Percentiles rank a stretch among this genome's conserved stretches.
phyloP scores from a whole-genome alignment of 768 basidiomycete genomes.

The Tricholoma hemisulphureum region DNA sequence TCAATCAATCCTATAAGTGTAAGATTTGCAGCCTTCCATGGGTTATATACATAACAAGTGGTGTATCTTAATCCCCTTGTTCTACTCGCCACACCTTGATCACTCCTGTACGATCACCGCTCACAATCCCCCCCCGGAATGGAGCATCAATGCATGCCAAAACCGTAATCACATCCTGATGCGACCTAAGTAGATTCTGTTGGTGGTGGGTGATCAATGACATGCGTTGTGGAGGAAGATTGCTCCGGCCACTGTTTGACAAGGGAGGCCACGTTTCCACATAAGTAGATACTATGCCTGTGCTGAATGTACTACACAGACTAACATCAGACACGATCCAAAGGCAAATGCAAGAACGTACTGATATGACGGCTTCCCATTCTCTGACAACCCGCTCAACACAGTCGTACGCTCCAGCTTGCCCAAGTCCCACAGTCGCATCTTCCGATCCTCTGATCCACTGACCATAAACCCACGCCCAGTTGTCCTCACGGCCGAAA shows the following conservation, averaged over 20 bases:
- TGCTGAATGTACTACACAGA: slow-evolving; percentile 33
- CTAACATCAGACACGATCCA: neutral
- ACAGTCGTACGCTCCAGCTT: slow-evolving; percentile 71
- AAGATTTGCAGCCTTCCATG: too few species aligned
- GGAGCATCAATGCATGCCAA: slow-evolving; percentile 88
- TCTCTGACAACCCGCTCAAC: slow-evolving; percentile 72
- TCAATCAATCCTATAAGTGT: too few species aligned
- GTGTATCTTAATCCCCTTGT: slow-evolving; percentile 32
- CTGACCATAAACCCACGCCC: slow-evolving; percentile 75
- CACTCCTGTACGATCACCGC: slow-evolving; percentile 84
- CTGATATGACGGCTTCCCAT: slow-evolving; percentile 79
- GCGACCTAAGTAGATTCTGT: slow-evolving; percentile 78
- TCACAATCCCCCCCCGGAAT: slow-evolving; percentile 89
- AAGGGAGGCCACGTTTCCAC: slow-evolving; percentile 63
- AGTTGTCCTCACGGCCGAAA: slow-evolving; percentile 36
- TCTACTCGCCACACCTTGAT: slow-evolving; percentile 90
- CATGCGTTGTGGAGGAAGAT: slow-evolving; percentile 72
- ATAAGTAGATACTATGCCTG: slow-evolving; percentile 48
- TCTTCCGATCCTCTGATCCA: slow-evolving; percentile 86
- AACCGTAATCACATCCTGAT: slow-evolving; percentile 88
- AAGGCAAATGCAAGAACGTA: slow-evolving; percentile 27
- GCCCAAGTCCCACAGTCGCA: slow-evolving; percentile 86
- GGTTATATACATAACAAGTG: too few species aligned
- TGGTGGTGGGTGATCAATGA: slow-evolving; percentile 80
- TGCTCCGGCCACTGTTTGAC: slow-evolving; percentile 47